These are phyloP conservation scores for Chrysanthemum lavandulifolium DNA, from an alignment of 129 eudicot genomes.

Conservation along the genomic window DNA sequence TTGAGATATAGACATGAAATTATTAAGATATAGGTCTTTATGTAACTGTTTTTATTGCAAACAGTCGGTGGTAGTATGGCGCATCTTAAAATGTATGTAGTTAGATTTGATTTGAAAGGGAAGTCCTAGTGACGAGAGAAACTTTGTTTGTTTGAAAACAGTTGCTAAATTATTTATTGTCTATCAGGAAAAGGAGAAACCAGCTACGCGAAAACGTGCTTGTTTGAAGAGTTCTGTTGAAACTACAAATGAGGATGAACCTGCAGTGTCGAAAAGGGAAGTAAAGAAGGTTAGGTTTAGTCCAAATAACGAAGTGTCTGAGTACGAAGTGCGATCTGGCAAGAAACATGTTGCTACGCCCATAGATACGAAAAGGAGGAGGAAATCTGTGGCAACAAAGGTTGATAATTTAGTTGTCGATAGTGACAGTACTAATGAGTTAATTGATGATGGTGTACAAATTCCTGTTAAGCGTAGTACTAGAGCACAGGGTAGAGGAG, in stretches of 20 bases:
- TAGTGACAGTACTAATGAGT: constrained; percentile 16
- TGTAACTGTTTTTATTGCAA: not conserved
- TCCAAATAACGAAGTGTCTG: constrained; percentile 53
- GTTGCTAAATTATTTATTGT: not conserved
- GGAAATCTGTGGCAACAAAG: constrained; percentile 21
- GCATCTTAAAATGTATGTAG: not conserved
- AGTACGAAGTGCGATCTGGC: constrained; percentile 34
- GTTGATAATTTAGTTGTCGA: constrained; percentile 26
- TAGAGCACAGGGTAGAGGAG: constrained; percentile 25
- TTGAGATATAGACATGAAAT: not conserved
- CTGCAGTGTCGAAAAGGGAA: constrained; percentile 39
- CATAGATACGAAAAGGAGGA: constrained; percentile 1
- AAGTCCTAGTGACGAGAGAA: not conserved
- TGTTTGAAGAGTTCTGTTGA: constrained; percentile 48
- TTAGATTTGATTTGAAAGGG: not conserved
- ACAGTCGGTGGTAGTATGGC: no score
- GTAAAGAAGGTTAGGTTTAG: constrained; percentile 83
- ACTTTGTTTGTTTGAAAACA: not conserved
- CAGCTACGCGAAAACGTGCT: constrained; percentile 28
- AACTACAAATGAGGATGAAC: constrained; percentile 34
- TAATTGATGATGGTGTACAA: constrained; percentile 15
- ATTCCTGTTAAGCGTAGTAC: constrained; percentile 33
- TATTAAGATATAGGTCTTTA: not conserved
- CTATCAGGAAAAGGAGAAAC: constrained; percentile 36
- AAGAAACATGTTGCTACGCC: constrained; percentile 17